Base-by-base conservation (phyloP, 371 early-diverging fungal species). In the Apophysomyces ossiformis region DNA sequence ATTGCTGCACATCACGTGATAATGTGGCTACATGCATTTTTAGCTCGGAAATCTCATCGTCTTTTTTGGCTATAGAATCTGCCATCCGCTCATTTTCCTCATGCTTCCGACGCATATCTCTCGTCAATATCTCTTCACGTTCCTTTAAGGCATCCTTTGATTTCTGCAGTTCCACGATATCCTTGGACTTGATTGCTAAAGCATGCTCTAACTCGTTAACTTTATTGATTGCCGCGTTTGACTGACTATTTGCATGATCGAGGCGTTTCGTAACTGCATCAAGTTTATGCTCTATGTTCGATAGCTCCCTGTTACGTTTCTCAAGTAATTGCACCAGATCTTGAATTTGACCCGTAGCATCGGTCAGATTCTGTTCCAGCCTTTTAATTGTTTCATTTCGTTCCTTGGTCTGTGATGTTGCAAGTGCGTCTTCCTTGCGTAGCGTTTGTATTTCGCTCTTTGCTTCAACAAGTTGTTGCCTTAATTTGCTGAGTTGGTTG, bases 251-350 rank as follows among this genome's bases (percentile, higher is more conserved):
- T 50, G 54, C 21, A 50, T 50, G 9, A 9, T n/a, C n/a, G 21
- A 50, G 54, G 21, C 54, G 54, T 21, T 50, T 26, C 4, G n/a
- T 50, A 9, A 26, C 21, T n/a, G 21, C 9, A 5, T 50, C 54
- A 26, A 50, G 54, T 9, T 46, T 32, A 35, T 37, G 37, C 32
- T 61, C 45, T 47, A 61, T 26, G 9, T 44, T 47, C 13, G 61
- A 44, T 11, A 61, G n/a, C 9, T 61, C 46, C 13, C 7, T 4
- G 18, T 61, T 43, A n/a, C 61, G 61, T 32, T 61, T 15, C 16
- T 32, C 21, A 4, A 61, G 35, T 16, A 32, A n/a, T 4, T 36
- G 61, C 46, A 47, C 61, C 37, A 61, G 36, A n/a, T 13, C 32
- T 44, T 61, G 61, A 7, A 46, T 46, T n/a, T 61, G 46, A 4